Evolutionary conservation across 768 basidiomycete species (phyloP).

Genomic region (Hygrocybe coccinea): DNA sequence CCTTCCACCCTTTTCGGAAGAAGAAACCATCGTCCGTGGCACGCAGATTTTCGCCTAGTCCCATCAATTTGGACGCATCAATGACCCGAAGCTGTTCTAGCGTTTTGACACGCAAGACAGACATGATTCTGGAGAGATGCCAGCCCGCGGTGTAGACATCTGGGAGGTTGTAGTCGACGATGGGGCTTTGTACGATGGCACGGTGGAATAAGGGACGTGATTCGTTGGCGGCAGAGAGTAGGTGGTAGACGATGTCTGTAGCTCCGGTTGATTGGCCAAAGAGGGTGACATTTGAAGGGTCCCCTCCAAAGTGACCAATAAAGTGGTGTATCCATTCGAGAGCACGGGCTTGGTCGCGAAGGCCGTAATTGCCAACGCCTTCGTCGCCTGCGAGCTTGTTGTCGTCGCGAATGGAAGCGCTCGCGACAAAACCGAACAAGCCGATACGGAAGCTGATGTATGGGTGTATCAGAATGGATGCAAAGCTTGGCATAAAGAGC

Average conservation of each 20-base stretch:
- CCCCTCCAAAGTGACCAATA: slow-evolving; percentile 64
- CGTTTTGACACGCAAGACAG: slow-evolving; percentile 46
- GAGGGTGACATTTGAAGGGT: slow-evolving; percentile 53
- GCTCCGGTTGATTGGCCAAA: slow-evolving; percentile 51
- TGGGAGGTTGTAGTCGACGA: slow-evolving; percentile 59
- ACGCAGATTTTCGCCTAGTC: slow-evolving; percentile 46
- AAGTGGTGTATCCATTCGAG: slow-evolving; percentile 59
- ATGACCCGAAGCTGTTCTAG: slow-evolving; percentile 62
- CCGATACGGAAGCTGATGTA: slow-evolving; percentile 67
- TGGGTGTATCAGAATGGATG: background rate
- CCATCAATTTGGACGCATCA: slow-evolving; percentile 52
- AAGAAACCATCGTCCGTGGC: slow-evolving; percentile 68
- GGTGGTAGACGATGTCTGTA: slow-evolving; percentile 55
- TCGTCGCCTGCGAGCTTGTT: slow-evolving; percentile 59
- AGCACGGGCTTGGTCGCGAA: slow-evolving; percentile 60
- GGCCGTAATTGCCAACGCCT: slow-evolving; percentile 77
- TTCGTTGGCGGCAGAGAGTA: slow-evolving; percentile 62
- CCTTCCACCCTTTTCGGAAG: slow-evolving; percentile 58
- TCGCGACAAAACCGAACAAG: slow-evolving; percentile 71
- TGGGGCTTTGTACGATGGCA: slow-evolving; percentile 69
- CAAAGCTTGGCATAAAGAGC: slow-evolving; percentile 20
- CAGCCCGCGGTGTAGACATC: slow-evolving; percentile 57
- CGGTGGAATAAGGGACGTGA: slow-evolving; percentile 60
- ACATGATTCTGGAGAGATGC: slow-evolving; percentile 62
- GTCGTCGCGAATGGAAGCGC: slow-evolving; percentile 59